phyloP scores from a whole-genome alignment of 345 rosid species.

The Lepidium sativum region DNA sequence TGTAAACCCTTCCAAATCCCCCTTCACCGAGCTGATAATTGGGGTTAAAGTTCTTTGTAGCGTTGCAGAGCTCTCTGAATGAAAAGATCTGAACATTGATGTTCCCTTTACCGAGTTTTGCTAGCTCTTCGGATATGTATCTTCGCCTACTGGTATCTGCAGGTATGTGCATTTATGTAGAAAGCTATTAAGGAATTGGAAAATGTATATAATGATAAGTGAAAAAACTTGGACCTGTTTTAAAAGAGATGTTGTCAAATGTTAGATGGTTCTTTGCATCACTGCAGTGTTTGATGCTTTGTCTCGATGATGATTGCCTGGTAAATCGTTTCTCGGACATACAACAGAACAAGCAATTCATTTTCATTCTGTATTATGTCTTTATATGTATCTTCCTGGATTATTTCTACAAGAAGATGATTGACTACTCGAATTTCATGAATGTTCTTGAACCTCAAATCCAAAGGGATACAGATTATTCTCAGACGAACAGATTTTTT shows the following conservation, averaged over 20 bases:
- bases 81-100: slow-evolving; percentile 52
- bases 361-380: slow-evolving; percentile 10
- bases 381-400: slow-evolving; percentile 23
- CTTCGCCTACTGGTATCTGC: slow-evolving; percentile 71
- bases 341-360: slow-evolving; percentile 54
- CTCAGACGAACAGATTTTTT: slow-evolving; percentile 5
- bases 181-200: background rate
- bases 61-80: slow-evolving; percentile 50
- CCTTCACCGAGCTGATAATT: slow-evolving; percentile 82
- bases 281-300: slow-evolving; percentile 48
- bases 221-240: slow-evolving; percentile 39
- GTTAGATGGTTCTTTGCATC: slow-evolving; percentile 42
- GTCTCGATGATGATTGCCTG: slow-evolving; percentile 47
- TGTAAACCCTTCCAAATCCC: slow-evolving; percentile 92
- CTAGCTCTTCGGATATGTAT: slow-evolving; percentile 55
- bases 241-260: slow-evolving; percentile 73
- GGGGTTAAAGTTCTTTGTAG: slow-evolving; percentile 62
- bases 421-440: slow-evolving; percentile 24
- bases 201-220: background rate
- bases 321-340: slow-evolving; percentile 31
- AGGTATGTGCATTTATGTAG: background rate
- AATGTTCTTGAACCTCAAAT: slow-evolving; percentile 20
- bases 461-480: slow-evolving; percentile 18
- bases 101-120: slow-evolving; percentile 58
- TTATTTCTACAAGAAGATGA: slow-evolving; percentile 23